Base-by-base conservation (phyloP, 768 basidiomycete genomes). In the Termitomyces sp. region DNA sequence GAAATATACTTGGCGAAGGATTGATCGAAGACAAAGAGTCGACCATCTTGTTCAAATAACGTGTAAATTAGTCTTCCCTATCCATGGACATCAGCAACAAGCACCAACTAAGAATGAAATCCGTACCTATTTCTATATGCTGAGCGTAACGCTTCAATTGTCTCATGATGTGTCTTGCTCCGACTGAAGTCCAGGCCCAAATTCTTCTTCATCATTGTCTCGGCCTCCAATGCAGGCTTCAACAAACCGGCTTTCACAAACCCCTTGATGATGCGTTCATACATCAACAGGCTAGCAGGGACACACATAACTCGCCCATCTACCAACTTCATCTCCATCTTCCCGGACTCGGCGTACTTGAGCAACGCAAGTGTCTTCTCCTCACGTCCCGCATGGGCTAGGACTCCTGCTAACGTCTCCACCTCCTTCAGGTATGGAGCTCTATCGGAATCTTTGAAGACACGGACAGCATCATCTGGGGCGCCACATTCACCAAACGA, bases 281-380 rank as follows among this genome's bases (percentile, higher is more conserved):
- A 65, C 26, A 58, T 62, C 53, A 45, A 36, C 6, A 36, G 54
- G 20, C 58, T 26, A 13, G 61, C 57, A 6, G 30, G 3, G 14
- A 35, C 44, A 14, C 54, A 42, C 8, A 24, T 33, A 9, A 50
- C 30, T 35, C 47, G 51, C n/a, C 61, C 61, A 44, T 56, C 46
- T 5, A 28, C 33, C n/a, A 47, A 30, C 52, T 42, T 53, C 24
- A 49, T 52, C 46, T 46, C 18, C 46, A 62, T 48, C 22, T 52
- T 45, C 6, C 55, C 54, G 6, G 26, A 44, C 44, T 62, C 61
- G 3, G 59, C 58, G 16, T 44, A 16, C n/a, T 33, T 53, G 14
- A 66, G 45, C 38, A 62, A 4, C 36, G 42, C 58, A 45, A 66
- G 62, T 5, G 61, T 60, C 50, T 61, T 51, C 9, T 60, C 56